phyloP scores from a whole-genome alignment of 257 asterid genomes.

The Solanum pinnatisectum region DNA sequence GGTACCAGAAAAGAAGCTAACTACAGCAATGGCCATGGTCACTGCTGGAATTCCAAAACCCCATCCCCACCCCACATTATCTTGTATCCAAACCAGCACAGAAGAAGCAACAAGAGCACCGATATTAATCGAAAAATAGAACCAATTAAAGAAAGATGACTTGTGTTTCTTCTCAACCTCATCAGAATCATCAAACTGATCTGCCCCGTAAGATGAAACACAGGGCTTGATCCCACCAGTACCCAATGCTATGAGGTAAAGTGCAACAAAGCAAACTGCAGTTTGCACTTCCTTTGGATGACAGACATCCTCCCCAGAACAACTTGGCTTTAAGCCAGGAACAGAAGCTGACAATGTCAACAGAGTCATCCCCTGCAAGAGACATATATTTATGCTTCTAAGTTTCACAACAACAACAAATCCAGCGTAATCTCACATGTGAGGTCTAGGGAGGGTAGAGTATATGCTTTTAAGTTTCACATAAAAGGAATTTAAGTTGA shows the following conservation, averaged over 20 bases:
- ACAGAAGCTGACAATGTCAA: constrained; percentile 56
- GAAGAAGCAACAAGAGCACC: constrained; percentile 58
- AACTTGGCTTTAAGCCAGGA: constrained; percentile 41
- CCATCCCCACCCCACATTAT: constrained; percentile 63
- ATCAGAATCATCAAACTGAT: constrained; percentile 63
- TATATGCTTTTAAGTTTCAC: background rate
- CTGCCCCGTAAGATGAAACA: constrained; percentile 73
- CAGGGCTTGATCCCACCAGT: constrained; percentile 76
- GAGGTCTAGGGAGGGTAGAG: background rate
- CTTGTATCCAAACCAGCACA: constrained; percentile 47
- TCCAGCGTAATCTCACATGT: background rate
- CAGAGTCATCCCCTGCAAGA: constrained; percentile 54
- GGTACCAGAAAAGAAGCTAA: constrained; percentile 56
- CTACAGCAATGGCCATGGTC: constrained; percentile 51
- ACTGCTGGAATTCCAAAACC: constrained; percentile 63
- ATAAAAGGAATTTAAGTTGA: background rate
- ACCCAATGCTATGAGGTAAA: constrained; percentile 56
- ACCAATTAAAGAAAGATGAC: constrained; percentile 59
- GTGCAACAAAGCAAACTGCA: constrained; percentile 32
- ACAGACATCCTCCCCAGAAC: constrained; percentile 29
- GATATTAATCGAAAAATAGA: constrained; percentile 52
- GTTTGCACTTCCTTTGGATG: constrained; percentile 32
- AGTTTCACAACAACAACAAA: background rate
- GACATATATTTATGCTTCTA: background rate
- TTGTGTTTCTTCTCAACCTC: constrained; percentile 49